Percentiles rank a stretch among this genome's conserved stretches.
These are phyloP conservation scores for Alectoria sarmentosa DNA, from an alignment of 495 filamentous ascomycete species.

Conservation along the genomic window DNA sequence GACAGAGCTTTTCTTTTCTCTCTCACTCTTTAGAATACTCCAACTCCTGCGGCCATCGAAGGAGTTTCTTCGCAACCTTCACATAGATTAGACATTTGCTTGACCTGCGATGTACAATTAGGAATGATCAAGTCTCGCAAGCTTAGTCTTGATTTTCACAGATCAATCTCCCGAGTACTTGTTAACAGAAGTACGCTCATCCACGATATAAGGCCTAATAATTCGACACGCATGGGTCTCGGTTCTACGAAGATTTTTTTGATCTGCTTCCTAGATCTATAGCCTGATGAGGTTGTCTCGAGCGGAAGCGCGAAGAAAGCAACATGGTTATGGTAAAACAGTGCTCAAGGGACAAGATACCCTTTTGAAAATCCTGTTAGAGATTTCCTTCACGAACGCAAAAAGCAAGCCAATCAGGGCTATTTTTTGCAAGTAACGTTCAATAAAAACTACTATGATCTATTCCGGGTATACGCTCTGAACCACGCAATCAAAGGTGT, in stretches of 20 bases:
- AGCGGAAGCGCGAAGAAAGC: too few relatives aligned
- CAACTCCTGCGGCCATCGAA: neutral
- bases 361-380: neutral
- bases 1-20: neutral
- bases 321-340: neutral
- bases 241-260: neutral
- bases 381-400: neutral
- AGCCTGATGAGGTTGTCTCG: too few relatives aligned
- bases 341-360: neutral
- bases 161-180: too few relatives aligned
- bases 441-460: neutral
- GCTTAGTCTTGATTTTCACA: neutral
- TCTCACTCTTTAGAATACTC: neutral
- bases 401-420: neutral
- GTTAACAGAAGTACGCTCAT: neutral
- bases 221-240: neutral
- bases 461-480: slow-evolving; percentile 13
- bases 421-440: neutral
- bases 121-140: neutral
- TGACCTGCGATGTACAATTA: slow-evolving; percentile 2
- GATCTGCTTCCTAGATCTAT: neutral
- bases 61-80: neutral
- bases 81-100: slow-evolving; percentile 5
- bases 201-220: neutral
- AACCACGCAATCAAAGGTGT: neutral